These are phyloP conservation scores for Fraxinus floribunda DNA, from an alignment of 305 asterid species.

Conservation along the genomic window DNA sequence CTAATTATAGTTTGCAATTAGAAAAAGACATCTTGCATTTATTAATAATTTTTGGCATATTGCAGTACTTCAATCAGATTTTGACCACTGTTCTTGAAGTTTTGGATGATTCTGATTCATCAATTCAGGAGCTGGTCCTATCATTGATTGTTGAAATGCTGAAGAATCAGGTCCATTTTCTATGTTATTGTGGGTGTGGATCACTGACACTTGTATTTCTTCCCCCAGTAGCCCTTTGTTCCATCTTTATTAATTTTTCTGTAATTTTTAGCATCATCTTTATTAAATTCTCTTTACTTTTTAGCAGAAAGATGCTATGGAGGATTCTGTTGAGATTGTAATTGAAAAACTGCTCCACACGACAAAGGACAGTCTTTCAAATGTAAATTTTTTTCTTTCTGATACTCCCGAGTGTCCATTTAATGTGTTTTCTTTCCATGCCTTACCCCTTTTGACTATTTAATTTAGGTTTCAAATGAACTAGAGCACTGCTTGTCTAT, in stretches of 20 bases:
- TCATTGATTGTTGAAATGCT: constrained; percentile 80
- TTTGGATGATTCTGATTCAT: constrained; percentile 84
- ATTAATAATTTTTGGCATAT: constrained; percentile 28
- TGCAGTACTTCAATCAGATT: constrained; percentile 97
- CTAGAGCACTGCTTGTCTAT: constrained; percentile 82
- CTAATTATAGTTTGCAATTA: background rate
- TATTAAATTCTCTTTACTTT: constrained; percentile 4
- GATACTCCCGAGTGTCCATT: constrained; percentile 1
- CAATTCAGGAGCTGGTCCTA: constrained; percentile 60
- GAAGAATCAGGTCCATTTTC: constrained; percentile 80
- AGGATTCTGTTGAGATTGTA: constrained; percentile 88
- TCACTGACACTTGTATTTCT: background rate
- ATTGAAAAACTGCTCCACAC: constrained; percentile 84
- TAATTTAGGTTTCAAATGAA: constrained; percentile 77
- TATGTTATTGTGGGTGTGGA: constrained; percentile 12
- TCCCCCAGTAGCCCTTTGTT: constrained; percentile 1
- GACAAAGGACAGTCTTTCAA: constrained; percentile 65
- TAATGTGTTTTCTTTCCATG: constrained; percentile 1
- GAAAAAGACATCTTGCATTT: constrained; percentile 3
- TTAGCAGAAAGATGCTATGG: constrained; percentile 83
- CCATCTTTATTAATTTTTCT: constrained; percentile 14
- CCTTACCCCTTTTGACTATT: constrained; percentile 27
- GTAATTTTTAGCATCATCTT: constrained; percentile 28
- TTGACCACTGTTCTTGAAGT: constrained; percentile 83
- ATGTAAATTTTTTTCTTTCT: constrained; percentile 47